Evolutionary conservation across 2,329 filamentous ascomycete species (phyloP), one percentile per base, ranked within the genome.

Genomic region (Stachybotrys elegans): DNA sequence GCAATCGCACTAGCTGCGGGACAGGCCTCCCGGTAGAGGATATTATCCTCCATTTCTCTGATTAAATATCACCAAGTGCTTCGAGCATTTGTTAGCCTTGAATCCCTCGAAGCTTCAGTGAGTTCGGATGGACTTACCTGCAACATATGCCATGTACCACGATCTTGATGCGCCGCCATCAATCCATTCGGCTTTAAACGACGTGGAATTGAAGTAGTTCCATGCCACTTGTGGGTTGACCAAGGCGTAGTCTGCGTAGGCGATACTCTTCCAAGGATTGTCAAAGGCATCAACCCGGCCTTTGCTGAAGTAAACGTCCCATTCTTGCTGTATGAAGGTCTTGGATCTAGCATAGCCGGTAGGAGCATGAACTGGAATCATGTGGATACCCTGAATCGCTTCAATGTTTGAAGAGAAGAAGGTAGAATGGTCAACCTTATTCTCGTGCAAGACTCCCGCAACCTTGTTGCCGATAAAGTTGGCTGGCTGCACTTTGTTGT

Each of bases 381-480:
- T 92, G 68, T 93, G 86, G 54, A 92, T 91, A 46, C 86, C 86
- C 57, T 79, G 69, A 48, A 94, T 78, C 54, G 81, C 88, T 64
- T 92, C 84, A 12, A 80, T 75, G 45, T 83, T 79, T 41, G 70
- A 63, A 37, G 88, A 88, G 57, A 96, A 96, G 68, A 89, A 96
- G 1, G 92, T 96, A 4, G 86, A 85, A 65, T 96, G 89, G 62
- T 97, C 88, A 43, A 90, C 77, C 68, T 97, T 97, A 71, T 97
- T 97, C 67, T 97, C 92, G 57, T 96, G 97, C 9, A 95, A 61
- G 51, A 84, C 84, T 6, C 80, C 79, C 3, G 75, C 73, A 29
- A 76, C 80, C 65, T 86, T 90, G 72, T 97, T 97, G 35, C 72
- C 78, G 50, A 88, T 82, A 60, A 94, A 95, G 14, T 83, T 70